Evolutionary conservation across 345 rosid species (phyloP).

Genomic region (Acer saccharum): DNA sequence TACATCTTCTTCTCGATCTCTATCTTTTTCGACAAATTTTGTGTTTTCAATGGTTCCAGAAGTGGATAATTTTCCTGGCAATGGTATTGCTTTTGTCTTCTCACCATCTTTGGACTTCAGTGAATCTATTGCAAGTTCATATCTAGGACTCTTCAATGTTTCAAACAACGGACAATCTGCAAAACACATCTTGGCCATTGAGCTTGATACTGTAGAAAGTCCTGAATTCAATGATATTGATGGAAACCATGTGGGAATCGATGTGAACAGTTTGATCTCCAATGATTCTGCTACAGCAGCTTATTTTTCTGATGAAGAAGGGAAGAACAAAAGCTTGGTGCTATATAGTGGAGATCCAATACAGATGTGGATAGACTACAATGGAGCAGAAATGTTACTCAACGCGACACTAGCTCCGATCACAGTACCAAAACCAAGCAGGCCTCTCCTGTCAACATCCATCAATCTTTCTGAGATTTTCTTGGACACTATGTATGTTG

Average conservation of each 20-base stretch:
- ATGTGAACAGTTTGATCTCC: slow-evolving; percentile 25
- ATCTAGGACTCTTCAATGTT: slow-evolving; percentile 27
- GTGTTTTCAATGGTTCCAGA: slow-evolving; percentile 42
- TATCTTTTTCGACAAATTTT: too few species aligned
- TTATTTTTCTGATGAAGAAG: slow-evolving; percentile 17
- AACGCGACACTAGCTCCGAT: slow-evolving; percentile 19
- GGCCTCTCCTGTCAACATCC: slow-evolving; percentile 13
- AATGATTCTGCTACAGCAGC: background rate
- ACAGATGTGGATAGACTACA: slow-evolving; percentile 22
- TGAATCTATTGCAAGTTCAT: slow-evolving; percentile 16
- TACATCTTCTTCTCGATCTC: too few species aligned
- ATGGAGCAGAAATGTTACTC: background rate
- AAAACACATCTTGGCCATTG: slow-evolving; percentile 36
- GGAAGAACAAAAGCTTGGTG: background rate
- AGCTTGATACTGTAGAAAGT: slow-evolving; percentile 23
- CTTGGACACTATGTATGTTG: slow-evolving; percentile 42
- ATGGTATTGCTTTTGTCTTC: slow-evolving; percentile 47
- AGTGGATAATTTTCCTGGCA: slow-evolving; percentile 25
- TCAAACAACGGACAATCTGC: slow-evolving; percentile 17
- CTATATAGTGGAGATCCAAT: slow-evolving; percentile 17
- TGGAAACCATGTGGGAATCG: slow-evolving; percentile 35
- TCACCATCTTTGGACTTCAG: slow-evolving; percentile 34
- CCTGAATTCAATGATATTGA: slow-evolving; percentile 20
- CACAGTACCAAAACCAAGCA: slow-evolving; percentile 2
- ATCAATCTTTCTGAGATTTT: slow-evolving; percentile 12